Evolutionary conservation across 495 filamentous ascomycete species (phyloP), one percentile per base, ranked within the genome.

Genomic region (Beverwykella pulmonaria): DNA sequence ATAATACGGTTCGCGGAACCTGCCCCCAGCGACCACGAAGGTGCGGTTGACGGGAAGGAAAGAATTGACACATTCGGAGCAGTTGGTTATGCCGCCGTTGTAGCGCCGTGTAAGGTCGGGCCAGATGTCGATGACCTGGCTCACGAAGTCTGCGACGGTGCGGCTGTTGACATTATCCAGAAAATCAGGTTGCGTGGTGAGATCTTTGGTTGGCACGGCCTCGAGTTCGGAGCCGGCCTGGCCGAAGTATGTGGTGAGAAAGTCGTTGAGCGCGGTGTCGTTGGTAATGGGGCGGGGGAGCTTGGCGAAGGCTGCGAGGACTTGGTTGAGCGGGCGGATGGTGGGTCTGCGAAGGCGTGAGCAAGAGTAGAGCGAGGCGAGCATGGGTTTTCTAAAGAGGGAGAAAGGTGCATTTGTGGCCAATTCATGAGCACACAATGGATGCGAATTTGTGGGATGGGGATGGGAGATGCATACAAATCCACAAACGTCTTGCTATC

Each of bases 401-500:
- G n/a, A n/a, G n/a, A n/a, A n/a, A n/a, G n/a, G n/a, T n/a, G n/a
- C n/a, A n/a, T n/a, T n/a, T n/a, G n/a, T n/a, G n/a, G n/a, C n/a
- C n/a, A n/a, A n/a, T n/a, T n/a, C n/a, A n/a, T n/a, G n/a, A n/a
- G n/a, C n/a, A n/a, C n/a, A n/a, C n/a, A n/a, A n/a, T n/a, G 15
- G 3, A n/a, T 3, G 39, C 6, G 9, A 44, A 15, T 10, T 44
- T 14, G 39, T n/a, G 39, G 15, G 39, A 10, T n/a, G 17, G 9
- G 39, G 15, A 39, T 32, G 1, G 1, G 6, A 8, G 2, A 2
- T 0, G 65, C 69, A 59, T 39, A 74, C 70, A 74, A 54, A 47
- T 74, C 72, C 3, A 74, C 72, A 50, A 72, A 74, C 19, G 70
- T 72, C 58, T 74, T 74, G 8, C 70, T 72, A 29, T 74, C 72